A percentile compares a stretch with the other conserved stretches of the same genome.
phyloP scores from a whole-genome alignment of 1,139 yeast species.

The Geotrichum phurueaensis region DNA sequence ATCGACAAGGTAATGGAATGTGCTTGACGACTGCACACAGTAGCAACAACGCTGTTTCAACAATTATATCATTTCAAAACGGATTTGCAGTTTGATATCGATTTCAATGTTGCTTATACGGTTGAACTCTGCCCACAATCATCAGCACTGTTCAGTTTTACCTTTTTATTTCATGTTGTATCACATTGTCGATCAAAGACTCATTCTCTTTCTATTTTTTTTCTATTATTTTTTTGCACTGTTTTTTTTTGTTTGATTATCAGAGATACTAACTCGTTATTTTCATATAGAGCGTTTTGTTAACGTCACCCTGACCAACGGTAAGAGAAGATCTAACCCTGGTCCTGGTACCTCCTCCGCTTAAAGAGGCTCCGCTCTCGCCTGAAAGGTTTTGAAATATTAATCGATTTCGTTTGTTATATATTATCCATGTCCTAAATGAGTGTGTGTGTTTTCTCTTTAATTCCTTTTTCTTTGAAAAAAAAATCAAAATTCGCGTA shows the following conservation, averaged over 20 bases:
- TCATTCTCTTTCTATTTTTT: neutral
- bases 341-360: slow-evolving; percentile 49
- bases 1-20: too few relatives aligned
- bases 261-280: neutral
- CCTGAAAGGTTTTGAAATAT: neutral
- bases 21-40: too few relatives aligned
- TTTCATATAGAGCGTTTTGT: slow-evolving; percentile 60
- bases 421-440: slow-evolving; percentile 3
- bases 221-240: neutral
- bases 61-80: too few relatives aligned
- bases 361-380: slow-evolving; percentile 20
- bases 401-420: slow-evolving; percentile 1
- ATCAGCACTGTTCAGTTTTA: too few relatives aligned
- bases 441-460: slow-evolving; percentile 3
- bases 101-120: too few relatives aligned
- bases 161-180: too few relatives aligned
- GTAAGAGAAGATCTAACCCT: slow-evolving; percentile 99
- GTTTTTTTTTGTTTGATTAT: neutral
- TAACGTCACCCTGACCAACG: slow-evolving; percentile 95
- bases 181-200: too few relatives aligned
- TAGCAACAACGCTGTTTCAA: too few relatives aligned
- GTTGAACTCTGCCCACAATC: too few relatives aligned
- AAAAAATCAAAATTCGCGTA: neutral
- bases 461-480: neutral
- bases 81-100: too few relatives aligned